Conservation (phyloP, 768 basidiomycete genomes). For the Amanita pseudoporphyria region DNA sequence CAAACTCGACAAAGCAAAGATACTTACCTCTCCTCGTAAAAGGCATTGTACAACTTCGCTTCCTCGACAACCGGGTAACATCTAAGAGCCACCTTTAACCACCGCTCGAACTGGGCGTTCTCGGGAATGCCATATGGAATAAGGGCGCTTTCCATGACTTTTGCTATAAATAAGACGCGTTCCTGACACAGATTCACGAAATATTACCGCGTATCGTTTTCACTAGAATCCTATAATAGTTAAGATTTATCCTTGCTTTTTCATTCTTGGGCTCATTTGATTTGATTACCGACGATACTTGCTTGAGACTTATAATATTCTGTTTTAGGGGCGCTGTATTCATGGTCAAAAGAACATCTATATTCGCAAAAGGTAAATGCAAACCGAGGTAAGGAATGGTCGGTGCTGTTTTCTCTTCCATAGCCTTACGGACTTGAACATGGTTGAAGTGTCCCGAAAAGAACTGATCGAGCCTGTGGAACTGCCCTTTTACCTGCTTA, state of each 20-base stretch:
- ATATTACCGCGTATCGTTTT: slow-evolving; percentile 32
- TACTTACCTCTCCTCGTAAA: background rate
- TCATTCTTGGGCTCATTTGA: slow-evolving; percentile 7
- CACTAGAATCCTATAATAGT: slow-evolving; percentile 25
- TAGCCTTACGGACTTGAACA: slow-evolving; percentile 17
- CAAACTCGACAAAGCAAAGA: background rate
- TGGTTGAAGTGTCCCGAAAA: slow-evolving; percentile 20
- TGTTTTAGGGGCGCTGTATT: background rate
- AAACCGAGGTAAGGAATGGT: slow-evolving; percentile 26
- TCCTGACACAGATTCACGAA: background rate
- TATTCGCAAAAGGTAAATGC: slow-evolving; percentile 6
- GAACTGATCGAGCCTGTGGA: slow-evolving; percentile 19
- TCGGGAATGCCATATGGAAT: slow-evolving; percentile 29
- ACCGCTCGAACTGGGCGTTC: slow-evolving; percentile 25
- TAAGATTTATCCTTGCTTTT: slow-evolving; percentile 25
- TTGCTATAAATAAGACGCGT: slow-evolving; percentile 1
- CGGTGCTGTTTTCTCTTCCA: slow-evolving; percentile 15
- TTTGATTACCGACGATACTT: background rate
- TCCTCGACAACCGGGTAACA: background rate
- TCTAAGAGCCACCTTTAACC: slow-evolving; percentile 22
- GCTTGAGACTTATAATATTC: background rate
- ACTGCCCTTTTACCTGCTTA: slow-evolving; percentile 18
- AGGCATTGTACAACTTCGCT: background rate
- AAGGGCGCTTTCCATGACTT: slow-evolving; percentile 37
- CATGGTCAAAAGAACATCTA: background rate